Percentiles rank a stretch among this genome's conserved stretches.
These are phyloP conservation scores for Cynara cardunculus DNA, from an alignment of 129 eudicot species.

Conservation along the genomic window DNA sequence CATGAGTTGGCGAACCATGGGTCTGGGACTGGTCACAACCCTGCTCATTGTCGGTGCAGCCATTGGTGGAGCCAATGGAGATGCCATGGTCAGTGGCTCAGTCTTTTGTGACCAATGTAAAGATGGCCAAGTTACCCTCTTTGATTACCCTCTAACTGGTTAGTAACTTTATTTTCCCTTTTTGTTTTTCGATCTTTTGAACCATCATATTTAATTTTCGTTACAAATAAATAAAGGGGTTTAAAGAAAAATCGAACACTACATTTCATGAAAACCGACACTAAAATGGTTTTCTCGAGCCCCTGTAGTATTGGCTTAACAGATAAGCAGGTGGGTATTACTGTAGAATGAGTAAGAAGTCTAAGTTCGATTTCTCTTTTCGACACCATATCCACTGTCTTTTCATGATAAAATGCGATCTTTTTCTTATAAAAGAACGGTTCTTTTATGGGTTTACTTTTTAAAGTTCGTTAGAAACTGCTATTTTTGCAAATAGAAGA, in stretches of 20 bases:
- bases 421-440: background rate
- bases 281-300: background rate
- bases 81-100: slow-evolving; percentile 75
- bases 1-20: slow-evolving; percentile 49
- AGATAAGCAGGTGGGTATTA: background rate
- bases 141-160: slow-evolving; percentile 86
- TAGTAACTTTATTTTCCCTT: background rate
- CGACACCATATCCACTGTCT: background rate
- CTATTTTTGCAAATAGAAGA: too few relatives aligned
- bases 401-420: background rate
- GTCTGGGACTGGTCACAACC: slow-evolving; percentile 33
- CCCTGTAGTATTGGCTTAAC: background rate
- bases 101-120: slow-evolving; percentile 98
- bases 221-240: background rate
- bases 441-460: background rate
- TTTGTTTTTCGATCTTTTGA: background rate
- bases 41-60: slow-evolving; percentile 54
- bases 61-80: slow-evolving; percentile 65
- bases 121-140: slow-evolving; percentile 82
- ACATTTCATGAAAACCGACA: background rate
- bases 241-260: background rate
- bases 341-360: background rate
- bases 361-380: background rate
- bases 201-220: background rate
- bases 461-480: background rate